A percentile compares a stretch with the other conserved stretches of the same genome.
Evolutionary conservation across 148 eudicot species (phyloP).

Genomic region (Diospyros kaki): DNA sequence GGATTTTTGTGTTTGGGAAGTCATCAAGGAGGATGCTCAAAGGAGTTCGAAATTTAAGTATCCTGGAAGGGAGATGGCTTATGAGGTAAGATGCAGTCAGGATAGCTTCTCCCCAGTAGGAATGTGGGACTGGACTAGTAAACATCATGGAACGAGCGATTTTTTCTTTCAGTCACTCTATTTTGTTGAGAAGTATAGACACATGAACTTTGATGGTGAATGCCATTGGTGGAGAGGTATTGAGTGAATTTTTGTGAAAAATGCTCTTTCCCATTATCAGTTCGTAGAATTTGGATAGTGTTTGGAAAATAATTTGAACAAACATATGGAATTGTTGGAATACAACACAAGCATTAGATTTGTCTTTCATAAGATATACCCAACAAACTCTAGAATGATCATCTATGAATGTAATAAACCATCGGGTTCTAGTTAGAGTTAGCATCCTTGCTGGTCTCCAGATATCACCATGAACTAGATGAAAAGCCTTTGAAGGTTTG

Average conservation of each 20-base stretch:
- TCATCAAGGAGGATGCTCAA: background rate
- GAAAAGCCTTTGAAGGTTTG: background rate
- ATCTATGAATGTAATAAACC: constrained; percentile 5
- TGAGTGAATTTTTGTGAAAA: background rate
- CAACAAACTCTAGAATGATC: background rate
- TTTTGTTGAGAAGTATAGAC: constrained; percentile 6
- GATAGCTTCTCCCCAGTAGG: background rate
- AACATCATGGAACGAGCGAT: background rate
- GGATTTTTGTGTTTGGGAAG: background rate
- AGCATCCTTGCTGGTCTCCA: background rate
- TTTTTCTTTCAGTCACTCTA: background rate
- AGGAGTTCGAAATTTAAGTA: background rate
- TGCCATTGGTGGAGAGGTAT: background rate
- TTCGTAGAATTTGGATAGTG: background rate
- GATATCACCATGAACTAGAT: background rate
- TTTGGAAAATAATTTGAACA: background rate
- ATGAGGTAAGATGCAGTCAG: background rate
- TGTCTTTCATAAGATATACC: constrained; percentile 6
- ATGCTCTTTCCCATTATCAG: background rate
- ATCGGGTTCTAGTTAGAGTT: background rate
- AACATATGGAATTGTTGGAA: background rate
- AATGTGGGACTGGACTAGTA: background rate
- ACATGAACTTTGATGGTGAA: background rate
- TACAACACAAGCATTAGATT: background rate
- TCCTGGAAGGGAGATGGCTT: background rate